Evolutionary conservation across 2,329 filamentous ascomycete genomes (phyloP).

Genomic region (Blastomyces parvus): DNA sequence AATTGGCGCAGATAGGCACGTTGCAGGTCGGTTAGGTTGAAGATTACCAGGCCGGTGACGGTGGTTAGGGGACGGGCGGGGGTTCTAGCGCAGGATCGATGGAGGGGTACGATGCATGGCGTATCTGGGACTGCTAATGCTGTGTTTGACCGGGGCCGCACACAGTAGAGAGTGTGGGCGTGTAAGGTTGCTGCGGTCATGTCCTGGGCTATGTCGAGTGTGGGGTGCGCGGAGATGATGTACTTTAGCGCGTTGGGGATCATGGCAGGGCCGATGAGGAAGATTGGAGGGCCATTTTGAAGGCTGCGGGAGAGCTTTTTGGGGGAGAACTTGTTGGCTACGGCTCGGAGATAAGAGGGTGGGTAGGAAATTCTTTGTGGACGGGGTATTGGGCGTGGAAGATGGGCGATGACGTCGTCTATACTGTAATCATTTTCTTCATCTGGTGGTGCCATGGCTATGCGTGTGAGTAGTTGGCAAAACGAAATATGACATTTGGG

Average conservation of each 20-base stretch:
- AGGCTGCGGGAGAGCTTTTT: conserved; percentile 16
- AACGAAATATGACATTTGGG: not conserved
- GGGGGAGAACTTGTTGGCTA: conserved; percentile 20
- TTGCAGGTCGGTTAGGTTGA: conserved; percentile 20
- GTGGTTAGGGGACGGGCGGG: not conserved
- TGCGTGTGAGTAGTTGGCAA: not conserved
- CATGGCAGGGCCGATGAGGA: conserved; percentile 25
- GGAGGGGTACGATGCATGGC: not conserved
- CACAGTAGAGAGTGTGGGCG: conserved; percentile 21
- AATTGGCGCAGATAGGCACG: conserved; percentile 21
- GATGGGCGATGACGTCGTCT: not conserved
- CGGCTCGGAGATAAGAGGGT: conserved; percentile 19
- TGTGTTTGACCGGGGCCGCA: not conserved
- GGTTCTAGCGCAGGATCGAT: no score
- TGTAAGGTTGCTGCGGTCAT: conserved; percentile 24
- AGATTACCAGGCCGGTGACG: conserved; percentile 21
- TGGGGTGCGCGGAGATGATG: conserved; percentile 8
- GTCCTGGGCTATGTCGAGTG: conserved; percentile 16
- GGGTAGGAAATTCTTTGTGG: conserved; percentile 16
- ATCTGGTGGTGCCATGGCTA: not conserved
- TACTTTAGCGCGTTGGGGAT: conserved; percentile 26
- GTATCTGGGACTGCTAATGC: not conserved
- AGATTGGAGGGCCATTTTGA: conserved; percentile 19
- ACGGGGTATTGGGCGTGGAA: not conserved
- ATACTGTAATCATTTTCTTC: not conserved